Conservation (phyloP, 1,284 basidiomycete species). For the Rugosomyces carneus region DNA sequence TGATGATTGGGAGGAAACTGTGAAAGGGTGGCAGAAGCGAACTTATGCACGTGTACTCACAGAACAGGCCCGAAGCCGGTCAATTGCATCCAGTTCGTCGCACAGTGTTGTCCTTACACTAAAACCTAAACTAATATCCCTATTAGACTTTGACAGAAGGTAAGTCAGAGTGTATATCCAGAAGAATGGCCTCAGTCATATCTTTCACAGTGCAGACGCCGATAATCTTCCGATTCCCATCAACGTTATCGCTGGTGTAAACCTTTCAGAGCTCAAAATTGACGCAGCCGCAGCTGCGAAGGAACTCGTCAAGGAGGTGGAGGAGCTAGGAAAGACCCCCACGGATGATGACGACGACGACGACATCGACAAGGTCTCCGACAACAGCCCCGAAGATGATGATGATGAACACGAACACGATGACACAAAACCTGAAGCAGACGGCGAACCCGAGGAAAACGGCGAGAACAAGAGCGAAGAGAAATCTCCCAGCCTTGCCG, state of each 20-base stretch:
- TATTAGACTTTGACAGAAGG: constrained; percentile 29
- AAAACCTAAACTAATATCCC: neutral
- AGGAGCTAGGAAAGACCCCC: too few relatives aligned
- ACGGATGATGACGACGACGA: too few relatives aligned
- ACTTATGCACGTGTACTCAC: constrained; percentile 31
- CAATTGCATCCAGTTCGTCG: constrained; percentile 38
- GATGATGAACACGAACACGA: too few relatives aligned
- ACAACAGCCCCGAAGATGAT: too few relatives aligned
- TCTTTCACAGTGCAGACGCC: constrained; percentile 20
- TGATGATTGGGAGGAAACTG: constrained; percentile 9
- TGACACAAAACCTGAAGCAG: too few relatives aligned
- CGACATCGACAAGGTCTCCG: too few relatives aligned
- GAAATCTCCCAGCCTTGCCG: too few relatives aligned
- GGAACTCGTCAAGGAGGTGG: constrained; percentile 4
- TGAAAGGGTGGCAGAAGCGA: constrained; percentile 23
- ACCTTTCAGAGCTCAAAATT: constrained; percentile 30
- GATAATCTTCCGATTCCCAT: constrained; percentile 28
- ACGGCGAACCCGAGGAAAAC: too few relatives aligned
- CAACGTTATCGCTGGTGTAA: constrained; percentile 29
- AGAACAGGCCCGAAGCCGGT: constrained; percentile 37
- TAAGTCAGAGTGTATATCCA: too few relatives aligned
- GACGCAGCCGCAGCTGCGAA: constrained; percentile 10
- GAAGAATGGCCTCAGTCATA: too few relatives aligned
- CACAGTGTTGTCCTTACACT: neutral
- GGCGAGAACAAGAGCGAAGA: too few relatives aligned